A percentile compares a stretch with the other conserved stretches of the same genome.
These are phyloP conservation scores for Apiospora sp. DNA, from an alignment of 2,329 filamentous ascomycete genomes.

Conservation along the genomic window DNA sequence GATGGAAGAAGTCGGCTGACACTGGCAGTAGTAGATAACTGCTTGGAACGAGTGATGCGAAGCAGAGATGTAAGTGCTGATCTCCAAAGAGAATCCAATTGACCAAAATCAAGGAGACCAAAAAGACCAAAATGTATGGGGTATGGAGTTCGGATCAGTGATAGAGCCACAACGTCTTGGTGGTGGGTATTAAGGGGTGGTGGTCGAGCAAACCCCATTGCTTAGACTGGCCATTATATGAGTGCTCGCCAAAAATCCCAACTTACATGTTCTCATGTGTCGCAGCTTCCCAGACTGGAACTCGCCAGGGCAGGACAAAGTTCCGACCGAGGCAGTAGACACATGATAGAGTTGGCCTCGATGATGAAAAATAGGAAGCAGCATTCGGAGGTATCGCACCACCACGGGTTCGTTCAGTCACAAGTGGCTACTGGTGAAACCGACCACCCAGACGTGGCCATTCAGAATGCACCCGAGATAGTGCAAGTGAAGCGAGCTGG, in stretches of 20 bases:
- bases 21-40: background rate
- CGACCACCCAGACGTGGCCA: background rate
- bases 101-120: background rate
- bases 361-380: background rate
- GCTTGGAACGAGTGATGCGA: background rate
- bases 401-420: background rate
- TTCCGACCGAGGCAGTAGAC: background rate
- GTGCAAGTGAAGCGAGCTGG: background rate
- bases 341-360: background rate
- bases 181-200: background rate
- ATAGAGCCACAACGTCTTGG: background rate
- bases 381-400: background rate
- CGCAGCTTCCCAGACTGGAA: background rate
- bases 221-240: background rate
- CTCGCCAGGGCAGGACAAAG: background rate
- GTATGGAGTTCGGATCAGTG: background rate
- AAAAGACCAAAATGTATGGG: background rate
- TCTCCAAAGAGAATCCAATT: background rate
- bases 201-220: background rate
- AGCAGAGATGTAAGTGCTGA: background rate
- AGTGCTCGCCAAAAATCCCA: background rate
- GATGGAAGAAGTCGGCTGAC: slow-evolving; percentile 22
- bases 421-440: background rate
- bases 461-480: background rate
- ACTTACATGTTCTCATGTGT: background rate